Percentiles rank a stretch among this genome's conserved stretches.
Conservation (phyloP, 2,329 filamentous ascomycete species). For the Colletotrichum spinosum region DNA sequence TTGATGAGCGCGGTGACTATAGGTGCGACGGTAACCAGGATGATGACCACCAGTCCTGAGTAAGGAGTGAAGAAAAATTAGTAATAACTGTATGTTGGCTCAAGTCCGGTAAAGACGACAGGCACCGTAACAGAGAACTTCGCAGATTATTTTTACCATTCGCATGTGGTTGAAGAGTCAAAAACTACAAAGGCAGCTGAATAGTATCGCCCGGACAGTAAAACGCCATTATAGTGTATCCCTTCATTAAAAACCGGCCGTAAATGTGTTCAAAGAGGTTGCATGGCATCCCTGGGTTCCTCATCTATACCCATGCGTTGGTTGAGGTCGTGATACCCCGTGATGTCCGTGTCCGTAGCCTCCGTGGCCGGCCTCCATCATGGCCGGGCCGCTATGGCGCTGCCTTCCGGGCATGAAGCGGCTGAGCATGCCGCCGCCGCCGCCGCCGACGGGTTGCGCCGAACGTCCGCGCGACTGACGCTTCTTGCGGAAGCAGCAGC, state of each 20-base stretch:
- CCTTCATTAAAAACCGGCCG: neutral
- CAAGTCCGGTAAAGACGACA: too few species aligned
- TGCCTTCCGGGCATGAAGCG: constrained; percentile 19
- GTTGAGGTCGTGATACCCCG: constrained; percentile 14
- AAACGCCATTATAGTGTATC: neutral
- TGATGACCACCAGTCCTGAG: too few species aligned
- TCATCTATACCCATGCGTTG: constrained; percentile 26
- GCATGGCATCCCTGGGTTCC: neutral
- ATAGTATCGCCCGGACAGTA: too few species aligned
- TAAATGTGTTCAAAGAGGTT: neutral
- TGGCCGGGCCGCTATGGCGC: constrained; percentile 19
- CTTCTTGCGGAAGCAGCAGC: constrained; percentile 37
- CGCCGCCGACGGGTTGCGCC: constrained; percentile 8
- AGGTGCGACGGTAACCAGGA: too few species aligned
- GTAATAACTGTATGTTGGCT: too few species aligned
- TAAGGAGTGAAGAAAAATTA: too few species aligned
- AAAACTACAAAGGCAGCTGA: too few species aligned
- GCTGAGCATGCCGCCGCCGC: constrained; percentile 21
- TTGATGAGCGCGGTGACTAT: too few species aligned
- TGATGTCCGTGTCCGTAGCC: constrained; percentile 17
- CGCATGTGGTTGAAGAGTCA: too few species aligned
- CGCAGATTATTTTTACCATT: too few species aligned
- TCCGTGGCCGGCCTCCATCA: constrained; percentile 33
- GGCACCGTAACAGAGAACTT: too few species aligned
- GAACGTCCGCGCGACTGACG: constrained; percentile 20